Evolutionary conservation across 2,329 filamentous ascomycete species (phyloP).

Genomic region (Lachnellula cervina): DNA sequence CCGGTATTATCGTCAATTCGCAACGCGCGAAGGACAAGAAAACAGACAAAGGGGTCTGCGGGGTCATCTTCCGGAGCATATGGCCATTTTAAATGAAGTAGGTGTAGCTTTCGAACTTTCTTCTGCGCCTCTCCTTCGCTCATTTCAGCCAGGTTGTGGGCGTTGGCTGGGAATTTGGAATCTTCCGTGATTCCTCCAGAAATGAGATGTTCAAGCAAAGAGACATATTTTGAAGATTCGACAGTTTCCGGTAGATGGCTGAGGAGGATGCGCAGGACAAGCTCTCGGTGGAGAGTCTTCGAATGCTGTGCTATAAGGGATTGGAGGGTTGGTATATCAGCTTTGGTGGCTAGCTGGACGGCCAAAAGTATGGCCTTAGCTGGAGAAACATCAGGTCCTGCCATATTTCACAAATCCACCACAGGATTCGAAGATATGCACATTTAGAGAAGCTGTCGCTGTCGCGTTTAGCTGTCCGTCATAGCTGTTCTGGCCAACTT

Average conservation of each 20-base stretch:
- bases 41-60: slow-evolving; percentile 54
- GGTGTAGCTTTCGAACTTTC: slow-evolving; percentile 56
- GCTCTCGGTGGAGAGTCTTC: slow-evolving; percentile 55
- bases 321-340: slow-evolving; percentile 59
- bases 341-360: slow-evolving; percentile 61
- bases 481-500: slow-evolving; percentile 16
- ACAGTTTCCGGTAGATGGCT: slow-evolving; percentile 71
- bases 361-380: slow-evolving; percentile 70
- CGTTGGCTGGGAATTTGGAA: slow-evolving; percentile 45
- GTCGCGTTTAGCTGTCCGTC: slow-evolving; percentile 1
- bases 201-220: slow-evolving; percentile 53
- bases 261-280: slow-evolving; percentile 68
- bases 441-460: slow-evolving; percentile 3
- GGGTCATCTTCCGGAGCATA: slow-evolving; percentile 43
- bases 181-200: slow-evolving; percentile 25
- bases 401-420: slow-evolving; percentile 24
- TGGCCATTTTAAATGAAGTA: slow-evolving; percentile 52
- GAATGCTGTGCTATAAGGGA: slow-evolving; percentile 53
- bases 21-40: slow-evolving; percentile 63
- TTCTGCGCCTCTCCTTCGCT: slow-evolving; percentile 60
- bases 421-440: slow-evolving; percentile 5
- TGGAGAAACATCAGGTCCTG: slow-evolving; percentile 47
- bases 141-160: slow-evolving; percentile 50
- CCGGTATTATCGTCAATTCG: slow-evolving; percentile 68
- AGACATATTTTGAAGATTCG: slow-evolving; percentile 57